Conservation (phyloP, 2,329 filamentous ascomycete species). For the Aphanoascus verrucosus region DNA sequence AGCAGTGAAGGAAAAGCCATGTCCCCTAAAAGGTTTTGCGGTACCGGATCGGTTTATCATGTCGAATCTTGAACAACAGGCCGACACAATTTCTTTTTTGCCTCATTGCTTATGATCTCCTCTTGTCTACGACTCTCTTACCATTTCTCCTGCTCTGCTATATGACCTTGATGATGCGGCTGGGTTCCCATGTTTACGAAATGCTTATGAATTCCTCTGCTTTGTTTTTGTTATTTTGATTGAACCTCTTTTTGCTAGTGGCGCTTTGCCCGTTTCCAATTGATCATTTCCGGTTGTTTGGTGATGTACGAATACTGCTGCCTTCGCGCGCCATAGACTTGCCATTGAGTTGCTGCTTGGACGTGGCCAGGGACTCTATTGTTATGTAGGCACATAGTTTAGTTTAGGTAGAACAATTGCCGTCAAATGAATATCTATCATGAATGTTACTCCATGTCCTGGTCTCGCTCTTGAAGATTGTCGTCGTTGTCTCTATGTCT, state of each 20-base stretch:
- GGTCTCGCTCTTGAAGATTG: no score
- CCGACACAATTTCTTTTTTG: neutral
- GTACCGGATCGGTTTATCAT: slow-evolving; percentile 42
- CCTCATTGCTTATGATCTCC: neutral
- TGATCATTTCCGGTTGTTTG: neutral
- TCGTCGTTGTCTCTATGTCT: neutral
- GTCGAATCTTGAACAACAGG: slow-evolving; percentile 34
- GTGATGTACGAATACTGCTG: slow-evolving; percentile 4
- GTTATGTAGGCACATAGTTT: neutral
- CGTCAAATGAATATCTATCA: neutral
- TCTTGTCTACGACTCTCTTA: neutral
- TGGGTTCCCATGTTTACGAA: slow-evolving; percentile 1
- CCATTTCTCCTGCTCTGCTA: neutral
- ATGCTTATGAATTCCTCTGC: neutral
- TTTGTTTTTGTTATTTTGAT: neutral
- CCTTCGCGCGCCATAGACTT: neutral
- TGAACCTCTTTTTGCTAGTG: neutral
- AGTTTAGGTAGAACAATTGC: slow-evolving; percentile 3
- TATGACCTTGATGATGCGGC: neutral
- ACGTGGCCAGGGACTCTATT: neutral
- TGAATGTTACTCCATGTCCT: neutral
- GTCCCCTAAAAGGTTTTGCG: slow-evolving; percentile 42
- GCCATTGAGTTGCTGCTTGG: neutral
- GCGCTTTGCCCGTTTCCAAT: neutral
- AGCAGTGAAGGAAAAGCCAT: slow-evolving; percentile 27